These are phyloP conservation scores for Cystobasidium slooffiae DNA, from an alignment of 1,284 basidiomycete genomes.

Conservation along the genomic window DNA sequence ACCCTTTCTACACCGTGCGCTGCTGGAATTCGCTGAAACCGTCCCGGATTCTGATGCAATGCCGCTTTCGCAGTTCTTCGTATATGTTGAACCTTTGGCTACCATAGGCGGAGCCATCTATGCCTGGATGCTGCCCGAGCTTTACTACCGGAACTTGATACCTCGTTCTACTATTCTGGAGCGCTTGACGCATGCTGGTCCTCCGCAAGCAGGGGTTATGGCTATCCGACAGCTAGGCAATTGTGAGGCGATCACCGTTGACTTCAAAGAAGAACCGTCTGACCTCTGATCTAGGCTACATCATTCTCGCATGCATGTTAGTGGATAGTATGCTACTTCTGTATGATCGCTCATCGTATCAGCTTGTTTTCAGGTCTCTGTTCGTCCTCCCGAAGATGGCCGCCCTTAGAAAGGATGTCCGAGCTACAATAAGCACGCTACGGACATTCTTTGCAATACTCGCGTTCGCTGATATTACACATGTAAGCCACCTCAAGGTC, in stretches of 20 bases:
- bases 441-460: conserved; percentile 34
- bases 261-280: not conserved
- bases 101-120: conserved; percentile 56
- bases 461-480: conserved; percentile 32
- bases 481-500: conserved; percentile 8
- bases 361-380: conserved; percentile 18
- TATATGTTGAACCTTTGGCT: conserved; percentile 50
- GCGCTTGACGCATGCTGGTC: conserved; percentile 43
- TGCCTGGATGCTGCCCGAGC: conserved; percentile 55
- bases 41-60: not conserved
- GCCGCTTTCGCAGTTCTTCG: conserved; percentile 45
- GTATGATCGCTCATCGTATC: not conserved
- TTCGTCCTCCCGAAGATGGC: conserved; percentile 26
- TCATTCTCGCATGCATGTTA: conserved; percentile 57
- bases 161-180: conserved; percentile 51
- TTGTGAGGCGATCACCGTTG: conserved; percentile 51
- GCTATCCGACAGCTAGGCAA: conserved; percentile 56
- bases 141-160: conserved; percentile 55
- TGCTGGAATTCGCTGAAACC: not conserved
- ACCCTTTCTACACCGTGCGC: conserved; percentile 20
- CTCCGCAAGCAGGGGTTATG: conserved; percentile 55
- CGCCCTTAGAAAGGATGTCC: not conserved
- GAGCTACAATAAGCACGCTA: not conserved
- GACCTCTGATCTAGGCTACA: conserved; percentile 54
- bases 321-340: not conserved